These are phyloP conservation scores for Nepenthes mirabilis DNA, from an alignment of 148 eudicot species.

Conservation along the genomic window DNA sequence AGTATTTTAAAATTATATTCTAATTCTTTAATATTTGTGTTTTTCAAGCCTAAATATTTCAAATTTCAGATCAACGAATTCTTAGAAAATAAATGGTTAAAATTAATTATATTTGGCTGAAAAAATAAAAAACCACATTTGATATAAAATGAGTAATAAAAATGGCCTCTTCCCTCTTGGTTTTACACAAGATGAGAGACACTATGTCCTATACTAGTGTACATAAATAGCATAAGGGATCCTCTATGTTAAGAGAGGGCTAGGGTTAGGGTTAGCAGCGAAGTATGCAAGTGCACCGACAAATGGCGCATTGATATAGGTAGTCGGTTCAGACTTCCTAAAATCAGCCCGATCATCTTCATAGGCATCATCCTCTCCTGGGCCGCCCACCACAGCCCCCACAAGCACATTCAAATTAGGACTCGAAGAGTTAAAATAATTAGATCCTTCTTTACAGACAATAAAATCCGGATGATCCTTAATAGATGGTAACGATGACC, in stretches of 20 bases:
- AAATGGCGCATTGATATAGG: constrained; percentile 91
- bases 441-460: constrained; percentile 66
- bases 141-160: not conserved
- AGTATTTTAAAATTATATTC: no score
- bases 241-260: constrained; percentile 4
- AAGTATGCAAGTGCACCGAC: constrained; percentile 87
- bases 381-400: constrained; percentile 93
- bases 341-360: constrained; percentile 73
- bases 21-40: no score
- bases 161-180: constrained; percentile 53
- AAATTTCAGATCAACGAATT: no score
- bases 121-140: no score
- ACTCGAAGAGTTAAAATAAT: constrained; percentile 46
- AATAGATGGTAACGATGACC: constrained; percentile 64
- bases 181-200: constrained; percentile 71
- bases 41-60: no score
- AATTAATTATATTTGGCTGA: no score
- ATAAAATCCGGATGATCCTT: constrained; percentile 49
- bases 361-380: constrained; percentile 58
- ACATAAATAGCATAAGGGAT: not conserved
- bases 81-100: no score
- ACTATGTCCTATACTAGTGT: constrained; percentile 7
- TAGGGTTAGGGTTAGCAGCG: constrained; percentile 33
- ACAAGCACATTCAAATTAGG: constrained; percentile 66
- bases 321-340: constrained; percentile 77